phyloP scores from a whole-genome alignment of 75 land plant genomes.

The Ceratopteris richardii region DNA sequence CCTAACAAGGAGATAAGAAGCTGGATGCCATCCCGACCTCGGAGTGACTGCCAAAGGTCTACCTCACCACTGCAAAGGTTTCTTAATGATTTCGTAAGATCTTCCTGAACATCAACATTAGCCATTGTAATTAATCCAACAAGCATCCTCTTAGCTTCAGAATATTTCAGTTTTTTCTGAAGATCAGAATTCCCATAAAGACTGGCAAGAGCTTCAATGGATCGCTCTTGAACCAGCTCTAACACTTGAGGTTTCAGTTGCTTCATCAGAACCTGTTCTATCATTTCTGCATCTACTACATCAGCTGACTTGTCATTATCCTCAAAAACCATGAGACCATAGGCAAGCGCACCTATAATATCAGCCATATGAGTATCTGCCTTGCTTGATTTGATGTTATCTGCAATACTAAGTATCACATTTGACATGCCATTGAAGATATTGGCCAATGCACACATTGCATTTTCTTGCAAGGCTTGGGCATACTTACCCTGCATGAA shows the following conservation, averaged over 20 bases:
- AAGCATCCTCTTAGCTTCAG: constrained; percentile 41
- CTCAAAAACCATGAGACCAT: constrained; percentile 30
- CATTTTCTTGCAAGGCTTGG: constrained; percentile 40
- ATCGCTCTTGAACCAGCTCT: constrained; percentile 26
- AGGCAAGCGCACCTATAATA: constrained; percentile 36
- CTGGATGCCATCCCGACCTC: constrained; percentile 46
- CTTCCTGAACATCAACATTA: constrained; percentile 24
- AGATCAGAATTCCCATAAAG: constrained; percentile 33
- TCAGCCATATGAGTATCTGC: constrained; percentile 27
- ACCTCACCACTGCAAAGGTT: constrained; percentile 15
- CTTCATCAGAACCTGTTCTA: constrained; percentile 31
- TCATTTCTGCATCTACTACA: constrained; percentile 14
- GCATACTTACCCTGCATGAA: constrained; percentile 26
- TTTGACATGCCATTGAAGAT: constrained; percentile 35
- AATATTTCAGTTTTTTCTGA: constrained; percentile 21
- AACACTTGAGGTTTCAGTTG: constrained; percentile 13
- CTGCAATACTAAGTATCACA: constrained; percentile 28
- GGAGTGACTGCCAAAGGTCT: constrained; percentile 49
- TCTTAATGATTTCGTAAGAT: constrained; percentile 27
- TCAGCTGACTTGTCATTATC: constrained; percentile 27
- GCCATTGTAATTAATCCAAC: constrained; percentile 38
- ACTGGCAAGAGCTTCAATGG: constrained; percentile 35
- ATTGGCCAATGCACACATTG: constrained; percentile 38
- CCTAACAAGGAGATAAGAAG: constrained; percentile 42
- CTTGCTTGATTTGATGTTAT: constrained; percentile 12